Base-by-base conservation (phyloP, 257 asterid genomes). In the Ligustrum vulgare region DNA sequence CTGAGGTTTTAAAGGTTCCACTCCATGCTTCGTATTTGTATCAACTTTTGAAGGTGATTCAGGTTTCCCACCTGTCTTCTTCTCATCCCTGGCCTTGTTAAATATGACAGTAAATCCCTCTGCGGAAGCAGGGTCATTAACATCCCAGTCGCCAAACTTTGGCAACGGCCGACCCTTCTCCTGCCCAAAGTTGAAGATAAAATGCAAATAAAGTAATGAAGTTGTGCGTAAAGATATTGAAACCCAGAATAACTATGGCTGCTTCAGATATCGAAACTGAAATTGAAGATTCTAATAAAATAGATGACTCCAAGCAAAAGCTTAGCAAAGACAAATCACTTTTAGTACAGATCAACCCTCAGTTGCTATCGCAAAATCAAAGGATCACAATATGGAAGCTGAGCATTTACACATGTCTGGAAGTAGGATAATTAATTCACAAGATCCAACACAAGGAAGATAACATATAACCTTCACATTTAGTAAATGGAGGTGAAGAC, bases 141-240 rank as follows among this genome's bases (percentile, higher is more conserved):
- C 98, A 74, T 94, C 98, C 98, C 98, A 94, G 72, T 94, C 98
- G 76, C 98, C 98, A 77, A 94, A 94, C 88, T 92, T 94, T 69
- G 98, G 98, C 92, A 94, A 84, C 6, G 98, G 97, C 7, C 84
- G 92, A 80, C 97, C 98, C 85, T 90, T 92, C 80, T 94, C 98
- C 97, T 94, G 88, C 80, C 71, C 66, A 76, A 39, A 39, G 45
- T 39, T 39, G 10, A 12, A 39, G 45, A 10, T 39, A 72, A 76
- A 6, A 32, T 25, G 15, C 13, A 75, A 54, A 76, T 20, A 75
- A 2, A 69, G 41, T 33, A 62, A 33, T 65, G n/a, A 54, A 45
- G 69, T 67, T 67, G 75, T 51, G 10, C 18, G 65, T 60, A 36
- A 65, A 13, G 45, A 9, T 37, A 62, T 62, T 11, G 39, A 33